Base-by-base conservation (phyloP, 495 filamentous ascomycete species). In the Melanomma pulvis-pyrius region DNA sequence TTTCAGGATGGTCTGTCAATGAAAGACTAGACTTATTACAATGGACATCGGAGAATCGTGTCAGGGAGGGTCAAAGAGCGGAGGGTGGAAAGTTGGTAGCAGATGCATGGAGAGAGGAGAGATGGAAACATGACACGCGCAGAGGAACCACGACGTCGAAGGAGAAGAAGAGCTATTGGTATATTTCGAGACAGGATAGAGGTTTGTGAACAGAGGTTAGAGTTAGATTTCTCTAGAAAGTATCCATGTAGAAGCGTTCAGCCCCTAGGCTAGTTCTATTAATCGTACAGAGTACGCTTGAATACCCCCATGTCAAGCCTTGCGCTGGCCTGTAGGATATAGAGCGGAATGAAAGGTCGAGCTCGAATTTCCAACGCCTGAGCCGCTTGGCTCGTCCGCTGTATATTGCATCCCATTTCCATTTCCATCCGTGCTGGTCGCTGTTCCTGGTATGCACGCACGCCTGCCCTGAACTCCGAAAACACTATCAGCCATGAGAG, bases 221-320 rank as follows among this genome's bases (percentile, higher is more conserved):
- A 44, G 8, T 44, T 44, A n/a, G 2, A 17, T 44, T 24, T 17
- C 48, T 6, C 48, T 51, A 26, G 48, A 51, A 9, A 29, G 9
- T 5, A 24, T 29, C 9, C 24, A 51, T 51, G n/a, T 51, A 4
- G 48, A 25, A 24, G 48, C 9, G 48, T 29, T 25, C 11, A 17
- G 15, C 25, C 39, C 3, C 39, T 2, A n/a, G 17, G 39, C 17
- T 44, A 3, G 17, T 44, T 15, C 39, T 29, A 19, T 17, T 54
- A 30, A 54, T 54, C 51, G 51, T 54, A 54, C 51, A 54, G 15
- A 32, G 25, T 34, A 54, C 29, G 28, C 26, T 29, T 44, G 39
- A n/a, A 15, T 44, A 44, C 9, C 39, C 5, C n/a, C n/a, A n/a
- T n/a, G 3, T n/a, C 39, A 44, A 44, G 13, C 39, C 39, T 51